Evolutionary conservation across 768 basidiomycete genomes (phyloP), one percentile per base, ranked within the genome.

Genomic region (Tephrocybe sp.): DNA sequence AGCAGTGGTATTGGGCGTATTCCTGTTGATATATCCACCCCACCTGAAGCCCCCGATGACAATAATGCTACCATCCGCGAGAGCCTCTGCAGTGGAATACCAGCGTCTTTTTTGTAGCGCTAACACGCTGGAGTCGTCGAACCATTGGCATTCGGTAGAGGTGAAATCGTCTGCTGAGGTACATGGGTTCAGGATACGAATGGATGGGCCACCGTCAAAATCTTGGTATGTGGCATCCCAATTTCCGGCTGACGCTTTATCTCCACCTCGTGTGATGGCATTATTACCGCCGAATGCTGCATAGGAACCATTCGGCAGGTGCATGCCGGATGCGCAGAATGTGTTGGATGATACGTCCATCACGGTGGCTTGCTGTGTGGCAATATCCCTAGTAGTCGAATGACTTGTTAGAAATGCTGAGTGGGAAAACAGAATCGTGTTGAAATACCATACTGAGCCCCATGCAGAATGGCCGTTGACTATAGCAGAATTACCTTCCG

Each of bases 111-210:
- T 78, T 59, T 85, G 79, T 82, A 91, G 85, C 17, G 80, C 68
- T 22, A 90, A 74, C 12, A 78, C 57, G 0, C 73, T 69, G 2
- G 80, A 71, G 39, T 89, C 74, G 59, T 91, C 89, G 62, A 79
- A 89, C 86, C 87, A 89, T 56, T 80, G 74, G 56, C 89, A 91
- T 2, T 76, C 55, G 1, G 76, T 4, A 5, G 74, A 73, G 3
- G 70, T 50, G 58, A 83, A 73, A 57, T 83, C 65, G 52, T 79
- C 70, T 2, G 68, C 55, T 47, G 65, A 62, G 51, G 65, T 74
- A 65, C 93, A 95, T 5, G 91, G 85, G 59, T 86, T 83, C 48
- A 97, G 75, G 62, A 94, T 72, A 50, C 93, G 87, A 61, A 95
- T 90, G 30, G 87, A 74, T 48, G 78, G 81, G 12, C 80, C 77